Conservation (phyloP, 1,284 basidiomycete species). For the Anthracocystis walkeri region DNA sequence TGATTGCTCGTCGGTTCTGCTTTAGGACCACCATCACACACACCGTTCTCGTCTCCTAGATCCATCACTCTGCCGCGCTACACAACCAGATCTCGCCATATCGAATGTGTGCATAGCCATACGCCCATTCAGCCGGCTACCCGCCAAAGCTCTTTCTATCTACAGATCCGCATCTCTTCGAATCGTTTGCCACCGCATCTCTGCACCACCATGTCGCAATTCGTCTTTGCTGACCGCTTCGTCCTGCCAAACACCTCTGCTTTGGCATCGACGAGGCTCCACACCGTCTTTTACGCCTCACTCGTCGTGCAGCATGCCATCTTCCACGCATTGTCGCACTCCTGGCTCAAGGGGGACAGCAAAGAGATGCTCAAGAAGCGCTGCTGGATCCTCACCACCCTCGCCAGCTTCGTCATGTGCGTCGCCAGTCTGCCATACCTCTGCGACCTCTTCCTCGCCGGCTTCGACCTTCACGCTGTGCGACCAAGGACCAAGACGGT, state of each 20-base stretch:
- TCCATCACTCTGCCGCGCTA: neutral
- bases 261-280: slow-evolving; percentile 31
- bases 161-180: neutral
- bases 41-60: neutral
- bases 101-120: slow-evolving; percentile 1
- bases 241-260: slow-evolving; percentile 37
- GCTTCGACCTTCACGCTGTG: slow-evolving; percentile 58
- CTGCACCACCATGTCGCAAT: slow-evolving; percentile 32
- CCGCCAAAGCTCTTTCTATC: neutral
- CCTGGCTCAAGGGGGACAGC: slow-evolving; percentile 50
- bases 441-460: slow-evolving; percentile 54
- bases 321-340: slow-evolving; percentile 59
- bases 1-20: neutral
- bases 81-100: neutral
- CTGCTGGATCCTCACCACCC: slow-evolving; percentile 68
- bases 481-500: slow-evolving; percentile 50
- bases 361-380: slow-evolving; percentile 63
- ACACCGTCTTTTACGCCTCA: slow-evolving; percentile 50
- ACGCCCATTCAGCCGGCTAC: neutral
- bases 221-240: slow-evolving; percentile 46
- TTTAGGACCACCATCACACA: neutral
- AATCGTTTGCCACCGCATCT: neutral
- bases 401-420: slow-evolving; percentile 63
- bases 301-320: slow-evolving; percentile 59
- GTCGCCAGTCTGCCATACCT: slow-evolving; percentile 61